A percentile compares a stretch with the other conserved stretches of the same genome.
Conservation (phyloP, 208 protist species). For the Naegleria gruberi region DNA sequence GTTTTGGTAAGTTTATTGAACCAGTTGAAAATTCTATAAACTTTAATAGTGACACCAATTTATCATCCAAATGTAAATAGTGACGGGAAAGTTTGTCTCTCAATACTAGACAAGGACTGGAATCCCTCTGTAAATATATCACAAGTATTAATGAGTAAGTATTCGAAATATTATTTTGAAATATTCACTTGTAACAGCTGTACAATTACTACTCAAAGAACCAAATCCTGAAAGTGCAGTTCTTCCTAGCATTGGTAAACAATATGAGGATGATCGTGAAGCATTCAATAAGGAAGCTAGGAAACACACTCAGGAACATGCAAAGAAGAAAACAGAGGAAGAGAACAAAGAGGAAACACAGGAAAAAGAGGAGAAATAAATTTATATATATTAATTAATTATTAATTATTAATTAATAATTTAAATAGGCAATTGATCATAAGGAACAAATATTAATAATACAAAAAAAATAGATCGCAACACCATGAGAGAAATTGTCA, state of each 20-base stretch:
- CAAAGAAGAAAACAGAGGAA: background rate
- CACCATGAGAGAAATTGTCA: no score
- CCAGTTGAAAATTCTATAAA: background rate
- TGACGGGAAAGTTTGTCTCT: constrained; percentile 77
- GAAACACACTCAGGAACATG: background rate
- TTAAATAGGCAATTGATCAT: no score
- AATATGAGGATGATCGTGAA: background rate
- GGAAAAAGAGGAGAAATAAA: no score
- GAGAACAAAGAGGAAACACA: background rate
- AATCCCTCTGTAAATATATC: background rate
- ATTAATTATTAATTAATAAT: no score
- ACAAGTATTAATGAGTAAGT: constrained; percentile 43
- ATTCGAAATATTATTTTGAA: no score
- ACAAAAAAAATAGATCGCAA: no score
- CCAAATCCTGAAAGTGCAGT: constrained; percentile 67
- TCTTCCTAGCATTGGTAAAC: constrained; percentile 1
- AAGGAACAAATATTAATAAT: no score
- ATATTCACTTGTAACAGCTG: constrained; percentile 26
- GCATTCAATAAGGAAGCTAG: background rate
- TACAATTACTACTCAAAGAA: constrained; percentile 58
- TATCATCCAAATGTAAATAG: constrained; percentile 19
- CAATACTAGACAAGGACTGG: constrained; percentile 93
- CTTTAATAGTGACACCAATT: background rate
- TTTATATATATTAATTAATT: no score
- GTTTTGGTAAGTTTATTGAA: background rate